phyloP scores from a whole-genome alignment of 306 rosid species.

The Cucurbita ficifolia region DNA sequence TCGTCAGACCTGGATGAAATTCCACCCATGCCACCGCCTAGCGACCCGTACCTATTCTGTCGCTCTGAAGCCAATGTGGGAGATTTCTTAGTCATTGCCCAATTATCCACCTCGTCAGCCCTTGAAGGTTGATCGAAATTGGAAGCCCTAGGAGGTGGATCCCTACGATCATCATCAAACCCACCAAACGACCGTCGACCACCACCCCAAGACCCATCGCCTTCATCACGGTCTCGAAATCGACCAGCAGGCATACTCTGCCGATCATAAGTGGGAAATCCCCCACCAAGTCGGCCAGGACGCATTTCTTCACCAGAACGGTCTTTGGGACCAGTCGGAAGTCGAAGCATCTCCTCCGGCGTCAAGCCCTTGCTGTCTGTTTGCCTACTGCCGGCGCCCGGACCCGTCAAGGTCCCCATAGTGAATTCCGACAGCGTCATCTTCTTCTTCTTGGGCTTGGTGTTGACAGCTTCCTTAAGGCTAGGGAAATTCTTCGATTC shows the following conservation, averaged over 20 bases:
- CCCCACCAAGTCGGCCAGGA: slow-evolving; percentile 49
- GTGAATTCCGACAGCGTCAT: slow-evolving; percentile 27
- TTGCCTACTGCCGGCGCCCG: not conserved
- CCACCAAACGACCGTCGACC: slow-evolving; percentile 69
- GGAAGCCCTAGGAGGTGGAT: slow-evolving; percentile 69
- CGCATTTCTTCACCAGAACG: slow-evolving; percentile 72
- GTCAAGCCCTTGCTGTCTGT: slow-evolving; percentile 30
- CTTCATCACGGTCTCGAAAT: slow-evolving; percentile 45
- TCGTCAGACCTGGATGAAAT: slow-evolving; percentile 59
- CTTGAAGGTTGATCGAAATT: slow-evolving; percentile 76
- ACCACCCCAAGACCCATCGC: slow-evolving; percentile 73
- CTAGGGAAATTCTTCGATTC: slow-evolving; percentile 56
- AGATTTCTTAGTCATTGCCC: slow-evolving; percentile 56
- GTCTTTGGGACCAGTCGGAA: slow-evolving; percentile 80
- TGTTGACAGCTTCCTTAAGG: slow-evolving; percentile 52
- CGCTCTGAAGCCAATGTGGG: slow-evolving; percentile 57
- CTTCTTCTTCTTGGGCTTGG: slow-evolving; percentile 74
- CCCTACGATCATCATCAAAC: slow-evolving; percentile 76
- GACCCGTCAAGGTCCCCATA: not conserved
- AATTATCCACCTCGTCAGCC: slow-evolving; percentile 93
- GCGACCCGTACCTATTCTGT: slow-evolving; percentile 43
- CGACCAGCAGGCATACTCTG: slow-evolving; percentile 25
- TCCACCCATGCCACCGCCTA: slow-evolving; percentile 30
- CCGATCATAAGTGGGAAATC: slow-evolving; percentile 47
- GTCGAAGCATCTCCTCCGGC: slow-evolving; percentile 60